Percentiles rank a stretch among this genome's conserved stretches.
Evolutionary conservation across 2,329 filamentous ascomycete genomes (phyloP).

Genomic region (Penicillium sp.): DNA sequence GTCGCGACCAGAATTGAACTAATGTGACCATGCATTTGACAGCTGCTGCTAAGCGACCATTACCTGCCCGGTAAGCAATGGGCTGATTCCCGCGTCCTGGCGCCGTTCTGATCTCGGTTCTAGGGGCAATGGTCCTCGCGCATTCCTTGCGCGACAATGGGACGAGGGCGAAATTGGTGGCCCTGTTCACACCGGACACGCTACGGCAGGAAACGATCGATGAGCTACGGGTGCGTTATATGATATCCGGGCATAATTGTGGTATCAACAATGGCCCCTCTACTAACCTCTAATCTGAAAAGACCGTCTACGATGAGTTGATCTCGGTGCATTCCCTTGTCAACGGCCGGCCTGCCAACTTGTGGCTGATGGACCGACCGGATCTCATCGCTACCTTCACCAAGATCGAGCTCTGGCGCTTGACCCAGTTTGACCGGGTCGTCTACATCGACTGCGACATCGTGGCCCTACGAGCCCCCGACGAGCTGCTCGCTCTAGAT

Average conservation of each 20-base stretch:
- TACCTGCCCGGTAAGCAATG: conserved; percentile 80
- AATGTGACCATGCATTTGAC: conserved; percentile 16
- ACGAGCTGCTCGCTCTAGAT: conserved; percentile 80
- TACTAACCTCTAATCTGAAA: conserved; percentile 26
- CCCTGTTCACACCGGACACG: conserved; percentile 79
- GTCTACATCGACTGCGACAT: conserved; percentile 95
- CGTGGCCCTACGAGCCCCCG: conserved; percentile 85
- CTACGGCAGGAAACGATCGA: conserved; percentile 75
- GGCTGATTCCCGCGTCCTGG: not conserved
- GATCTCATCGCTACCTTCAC: conserved; percentile 94
- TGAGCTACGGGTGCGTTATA: conserved; percentile 69
- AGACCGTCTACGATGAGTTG: conserved; percentile 86
- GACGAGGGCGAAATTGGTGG: conserved; percentile 81
- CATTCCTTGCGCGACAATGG: conserved; percentile 93
- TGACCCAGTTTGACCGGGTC: conserved; percentile 86
- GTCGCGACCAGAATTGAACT: conserved; percentile 4
- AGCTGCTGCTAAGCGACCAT: conserved; percentile 90
- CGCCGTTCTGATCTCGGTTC: conserved; percentile 8
- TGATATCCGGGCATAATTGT: conserved; percentile 2
- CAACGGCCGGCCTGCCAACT: conserved; percentile 77
- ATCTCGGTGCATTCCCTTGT: conserved; percentile 80
- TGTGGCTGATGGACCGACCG: conserved; percentile 87
- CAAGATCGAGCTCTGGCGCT: conserved; percentile 93
- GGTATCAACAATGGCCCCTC: not conserved
- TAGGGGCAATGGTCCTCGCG: conserved; percentile 89